Conservation (phyloP, 805 yeast genomes). For the Saturnispora sekii region DNA sequence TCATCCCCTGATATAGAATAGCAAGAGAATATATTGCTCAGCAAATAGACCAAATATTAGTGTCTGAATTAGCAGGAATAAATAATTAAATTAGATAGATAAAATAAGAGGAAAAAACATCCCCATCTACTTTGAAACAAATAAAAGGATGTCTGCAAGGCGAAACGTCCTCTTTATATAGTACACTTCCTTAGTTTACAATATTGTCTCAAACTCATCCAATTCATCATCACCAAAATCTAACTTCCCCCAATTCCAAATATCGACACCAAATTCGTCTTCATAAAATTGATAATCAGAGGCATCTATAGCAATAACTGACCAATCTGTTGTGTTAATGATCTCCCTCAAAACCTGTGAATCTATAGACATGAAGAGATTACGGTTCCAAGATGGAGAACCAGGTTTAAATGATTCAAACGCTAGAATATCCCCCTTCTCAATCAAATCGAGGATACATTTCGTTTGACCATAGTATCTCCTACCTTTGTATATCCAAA, state of each 20-base stretch:
- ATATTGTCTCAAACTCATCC: conserved; percentile 4
- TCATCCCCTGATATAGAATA: no score
- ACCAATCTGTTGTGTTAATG: neutral
- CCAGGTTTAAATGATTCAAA: conserved; percentile 4
- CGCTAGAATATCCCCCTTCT: conserved; percentile 5
- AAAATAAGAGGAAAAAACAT: no score
- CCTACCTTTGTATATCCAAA: conserved; percentile 9
- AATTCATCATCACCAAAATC: neutral
- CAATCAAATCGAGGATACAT: conserved; percentile 12
- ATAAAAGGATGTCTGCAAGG: no score
- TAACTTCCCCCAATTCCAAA: conserved; percentile 7
- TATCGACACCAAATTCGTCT: conserved; percentile 2
- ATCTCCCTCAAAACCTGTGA: neutral
- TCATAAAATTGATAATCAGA: neutral
- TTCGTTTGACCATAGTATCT: conserved; percentile 8
- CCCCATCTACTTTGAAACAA: no score
- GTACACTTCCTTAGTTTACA: neutral
- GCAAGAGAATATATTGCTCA: no score
- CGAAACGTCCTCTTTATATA: neutral
- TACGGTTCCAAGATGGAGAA: conserved; percentile 3
- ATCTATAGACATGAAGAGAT: conserved; percentile 5
- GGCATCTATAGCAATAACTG: neutral
- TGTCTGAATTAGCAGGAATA: no score
- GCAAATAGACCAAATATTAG: no score
- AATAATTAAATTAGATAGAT: no score